Conservation (phyloP, 2,329 filamentous ascomycete genomes). For the Verticillium albo-atrum region DNA sequence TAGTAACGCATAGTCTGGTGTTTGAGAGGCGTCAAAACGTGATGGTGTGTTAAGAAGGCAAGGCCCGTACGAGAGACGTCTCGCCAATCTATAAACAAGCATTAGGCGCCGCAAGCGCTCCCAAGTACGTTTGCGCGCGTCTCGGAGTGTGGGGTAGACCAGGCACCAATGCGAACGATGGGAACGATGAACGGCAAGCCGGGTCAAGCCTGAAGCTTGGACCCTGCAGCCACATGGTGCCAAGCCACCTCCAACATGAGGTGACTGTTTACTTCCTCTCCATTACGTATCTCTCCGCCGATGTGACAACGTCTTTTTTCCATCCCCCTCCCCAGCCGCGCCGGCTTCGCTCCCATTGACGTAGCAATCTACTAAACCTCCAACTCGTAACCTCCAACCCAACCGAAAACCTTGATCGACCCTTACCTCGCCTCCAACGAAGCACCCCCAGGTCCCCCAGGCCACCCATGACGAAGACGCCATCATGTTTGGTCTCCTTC, state of each 20-base stretch:
- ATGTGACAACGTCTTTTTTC: neutral
- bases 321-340: neutral
- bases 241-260: neutral
- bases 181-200: neutral
- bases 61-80: neutral
- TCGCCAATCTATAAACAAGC: neutral
- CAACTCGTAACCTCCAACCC: neutral
- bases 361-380: neutral
- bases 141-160: neutral
- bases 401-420: neutral
- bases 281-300: neutral
- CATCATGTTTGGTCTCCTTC: constrained; percentile 58
- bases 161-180: no score
- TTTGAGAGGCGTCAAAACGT: no score
- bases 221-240: neutral
- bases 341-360: neutral
- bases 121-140: neutral
- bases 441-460: neutral
- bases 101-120: neutral
- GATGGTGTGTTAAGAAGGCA: no score
- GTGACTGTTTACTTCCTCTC: neutral
- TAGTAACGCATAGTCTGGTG: no score
- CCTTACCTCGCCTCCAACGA: neutral
- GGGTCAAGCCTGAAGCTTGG: neutral
- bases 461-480: neutral